Conservation (phyloP, 345 rosid species). For the Cardamine chenopodiifolia region DNA sequence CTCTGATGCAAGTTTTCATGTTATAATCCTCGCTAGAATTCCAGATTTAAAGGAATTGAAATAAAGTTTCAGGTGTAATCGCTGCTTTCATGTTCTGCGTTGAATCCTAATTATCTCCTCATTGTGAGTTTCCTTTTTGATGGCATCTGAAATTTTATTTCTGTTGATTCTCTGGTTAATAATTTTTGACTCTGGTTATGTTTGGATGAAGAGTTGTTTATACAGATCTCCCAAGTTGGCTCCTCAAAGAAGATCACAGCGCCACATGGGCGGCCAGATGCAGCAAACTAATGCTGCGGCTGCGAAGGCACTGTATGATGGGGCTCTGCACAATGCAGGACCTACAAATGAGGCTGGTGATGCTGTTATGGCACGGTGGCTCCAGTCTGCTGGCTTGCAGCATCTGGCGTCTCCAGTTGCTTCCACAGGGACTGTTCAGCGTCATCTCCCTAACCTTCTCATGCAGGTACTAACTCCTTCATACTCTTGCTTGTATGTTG, state of each 20-base stretch:
- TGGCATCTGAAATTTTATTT: conserved; percentile 2
- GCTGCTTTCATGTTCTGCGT: conserved; percentile 56
- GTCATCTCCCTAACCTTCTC: conserved; percentile 81
- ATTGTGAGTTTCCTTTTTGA: conserved; percentile 49
- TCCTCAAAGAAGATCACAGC: conserved; percentile 98
- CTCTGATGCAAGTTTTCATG: conserved; percentile 5
- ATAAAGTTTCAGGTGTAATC: conserved; percentile 20
- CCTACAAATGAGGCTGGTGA: conserved; percentile 80
- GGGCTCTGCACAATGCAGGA: conserved; percentile 62
- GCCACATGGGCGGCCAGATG: conserved; percentile 97
- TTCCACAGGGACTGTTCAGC: conserved; percentile 75
- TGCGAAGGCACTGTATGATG: conserved; percentile 70
- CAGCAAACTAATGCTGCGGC: conserved; percentile 89
- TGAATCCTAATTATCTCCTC: conserved; percentile 55
- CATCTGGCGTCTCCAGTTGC: conserved; percentile 98
- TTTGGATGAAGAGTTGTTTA: conserved; percentile 48
- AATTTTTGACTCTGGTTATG: conserved; percentile 4
- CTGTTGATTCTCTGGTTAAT: neutral
- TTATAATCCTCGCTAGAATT: conserved; percentile 21
- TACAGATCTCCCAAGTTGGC: conserved; percentile 86
- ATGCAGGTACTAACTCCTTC: conserved; percentile 67
- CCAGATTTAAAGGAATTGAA: conserved; percentile 26
- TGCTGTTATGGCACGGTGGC: conserved; percentile 99
- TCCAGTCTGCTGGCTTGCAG: conserved; percentile 98
- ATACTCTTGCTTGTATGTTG: neutral